phyloP scores from a whole-genome alignment of 1,284 basidiomycete species.

The Ustilago xerochloae region DNA sequence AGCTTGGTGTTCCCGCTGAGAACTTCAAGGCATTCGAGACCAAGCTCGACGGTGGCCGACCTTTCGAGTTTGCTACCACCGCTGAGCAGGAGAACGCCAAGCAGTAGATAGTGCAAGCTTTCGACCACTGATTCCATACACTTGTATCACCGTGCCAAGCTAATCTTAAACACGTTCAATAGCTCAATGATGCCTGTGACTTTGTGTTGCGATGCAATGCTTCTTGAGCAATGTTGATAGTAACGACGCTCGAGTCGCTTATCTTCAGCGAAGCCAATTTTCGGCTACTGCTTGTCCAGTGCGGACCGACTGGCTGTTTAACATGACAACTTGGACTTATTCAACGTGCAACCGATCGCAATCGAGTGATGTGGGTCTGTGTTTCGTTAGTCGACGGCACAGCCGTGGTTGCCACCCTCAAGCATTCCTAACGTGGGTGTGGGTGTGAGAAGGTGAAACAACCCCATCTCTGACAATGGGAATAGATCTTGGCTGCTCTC shows the following conservation, averaged over 20 bases:
- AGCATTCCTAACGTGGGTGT: too few species aligned
- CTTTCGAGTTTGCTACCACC: slow-evolving; percentile 47
- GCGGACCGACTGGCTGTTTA: too few species aligned
- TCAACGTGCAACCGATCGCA: too few species aligned
- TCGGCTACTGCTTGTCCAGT: too few species aligned
- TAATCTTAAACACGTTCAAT: slow-evolving; percentile 7
- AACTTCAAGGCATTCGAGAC: slow-evolving; percentile 60
- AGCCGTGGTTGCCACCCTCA: neutral
- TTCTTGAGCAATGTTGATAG: neutral
- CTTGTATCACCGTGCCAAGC: neutral
- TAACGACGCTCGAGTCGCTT: neutral
- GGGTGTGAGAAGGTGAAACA: neutral
- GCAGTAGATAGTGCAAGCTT: neutral
- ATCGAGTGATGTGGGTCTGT: too few species aligned
- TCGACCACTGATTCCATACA: neutral
- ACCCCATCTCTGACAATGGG: too few species aligned
- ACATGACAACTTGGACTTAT: too few species aligned
- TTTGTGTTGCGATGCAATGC: neutral
- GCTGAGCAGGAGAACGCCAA: slow-evolving; percentile 58
- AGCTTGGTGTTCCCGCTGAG: slow-evolving; percentile 65
- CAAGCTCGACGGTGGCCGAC: slow-evolving; percentile 47
- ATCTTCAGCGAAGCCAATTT: too few species aligned
- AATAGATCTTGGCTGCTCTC: neutral
- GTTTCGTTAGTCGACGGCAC: too few species aligned
- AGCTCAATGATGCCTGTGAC: neutral